Conservation (phyloP, 352 stramenopile genomes). For the Phytopythium montanum region DNA sequence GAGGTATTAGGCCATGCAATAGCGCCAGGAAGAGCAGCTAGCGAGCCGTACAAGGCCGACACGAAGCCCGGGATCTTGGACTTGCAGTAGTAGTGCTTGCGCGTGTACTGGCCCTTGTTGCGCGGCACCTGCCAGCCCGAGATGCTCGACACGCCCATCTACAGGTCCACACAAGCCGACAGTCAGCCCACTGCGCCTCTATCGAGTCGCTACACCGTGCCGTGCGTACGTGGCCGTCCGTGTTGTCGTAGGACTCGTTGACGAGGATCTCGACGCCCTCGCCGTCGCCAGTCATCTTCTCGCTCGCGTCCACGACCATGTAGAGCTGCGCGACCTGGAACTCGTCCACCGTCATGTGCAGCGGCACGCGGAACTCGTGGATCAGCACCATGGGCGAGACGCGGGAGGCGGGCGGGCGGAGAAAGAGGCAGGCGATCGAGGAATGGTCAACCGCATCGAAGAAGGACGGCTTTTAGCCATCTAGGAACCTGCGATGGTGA, state of each 20-base stretch:
- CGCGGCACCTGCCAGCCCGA: slow-evolving; percentile 67
- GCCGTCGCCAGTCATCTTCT: slow-evolving; percentile 80
- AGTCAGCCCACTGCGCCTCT: not conserved
- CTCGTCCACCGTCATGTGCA: slow-evolving; percentile 85
- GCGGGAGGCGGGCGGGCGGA: not conserved
- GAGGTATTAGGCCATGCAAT: not conserved
- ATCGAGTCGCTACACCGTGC: no score
- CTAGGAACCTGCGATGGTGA: not conserved
- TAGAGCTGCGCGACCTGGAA: slow-evolving; percentile 86
- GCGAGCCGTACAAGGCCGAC: slow-evolving; percentile 58
- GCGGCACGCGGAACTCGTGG: slow-evolving; percentile 83
- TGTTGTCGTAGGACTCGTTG: slow-evolving; percentile 87
- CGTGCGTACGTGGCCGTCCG: slow-evolving; percentile 63
- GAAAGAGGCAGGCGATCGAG: slow-evolving; percentile 6
- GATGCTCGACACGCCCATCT: slow-evolving; percentile 71
- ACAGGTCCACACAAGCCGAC: not conserved
- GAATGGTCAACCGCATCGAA: not conserved
- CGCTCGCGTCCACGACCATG: slow-evolving; percentile 85
- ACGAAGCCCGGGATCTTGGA: slow-evolving; percentile 81
- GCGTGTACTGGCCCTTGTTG: slow-evolving; percentile 85
- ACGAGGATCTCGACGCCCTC: slow-evolving; percentile 87
- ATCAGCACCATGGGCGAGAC: slow-evolving; percentile 64
- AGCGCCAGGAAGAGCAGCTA: not conserved
- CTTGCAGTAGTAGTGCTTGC: slow-evolving; percentile 88
- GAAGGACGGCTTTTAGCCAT: slow-evolving; percentile 1